phyloP scores from a whole-genome alignment of 2,329 filamentous ascomycete species.

The Hypomyces perniciosus region DNA sequence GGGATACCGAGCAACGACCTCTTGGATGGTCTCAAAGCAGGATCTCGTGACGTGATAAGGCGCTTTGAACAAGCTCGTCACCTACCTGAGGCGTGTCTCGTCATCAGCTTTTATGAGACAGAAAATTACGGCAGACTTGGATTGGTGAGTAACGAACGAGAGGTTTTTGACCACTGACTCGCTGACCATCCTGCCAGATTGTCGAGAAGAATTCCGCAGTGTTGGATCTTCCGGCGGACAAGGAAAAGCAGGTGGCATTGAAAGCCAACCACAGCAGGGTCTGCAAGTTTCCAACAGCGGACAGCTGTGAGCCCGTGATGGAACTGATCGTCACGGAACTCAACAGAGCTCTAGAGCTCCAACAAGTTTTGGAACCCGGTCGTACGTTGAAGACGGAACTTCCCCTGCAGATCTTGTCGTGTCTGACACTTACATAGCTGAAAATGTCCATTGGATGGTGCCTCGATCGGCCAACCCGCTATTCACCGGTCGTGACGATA shows the following conservation, averaged over 20 bases:
- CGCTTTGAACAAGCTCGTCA: slow-evolving; percentile 4
- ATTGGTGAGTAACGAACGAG: not conserved
- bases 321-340: not conserved
- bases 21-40: not conserved
- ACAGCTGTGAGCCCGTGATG: not conserved
- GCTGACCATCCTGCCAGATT: not conserved
- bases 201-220: slow-evolving; percentile 6
- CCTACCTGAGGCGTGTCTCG: not conserved
- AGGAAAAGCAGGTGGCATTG: not conserved
- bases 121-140: slow-evolving; percentile 2
- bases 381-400: not conserved
- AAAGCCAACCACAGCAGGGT: slow-evolving; percentile 5
- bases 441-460: slow-evolving; percentile 4
- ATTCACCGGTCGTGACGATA: slow-evolving; percentile 4
- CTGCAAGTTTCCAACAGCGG: slow-evolving; percentile 9
- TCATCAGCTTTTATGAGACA: slow-evolving; percentile 8
- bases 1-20: slow-evolving; percentile 3
- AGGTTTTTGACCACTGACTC: not conserved
- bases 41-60: slow-evolving; percentile 5
- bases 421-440: not conserved
- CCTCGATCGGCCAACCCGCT: not conserved
- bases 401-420: not conserved
- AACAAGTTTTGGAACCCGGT: not conserved
- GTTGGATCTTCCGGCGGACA: not conserved
- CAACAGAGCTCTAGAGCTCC: not conserved